Base-by-base conservation (phyloP, 2,329 filamentous ascomycete genomes). In the Colletotrichum australisinense region DNA sequence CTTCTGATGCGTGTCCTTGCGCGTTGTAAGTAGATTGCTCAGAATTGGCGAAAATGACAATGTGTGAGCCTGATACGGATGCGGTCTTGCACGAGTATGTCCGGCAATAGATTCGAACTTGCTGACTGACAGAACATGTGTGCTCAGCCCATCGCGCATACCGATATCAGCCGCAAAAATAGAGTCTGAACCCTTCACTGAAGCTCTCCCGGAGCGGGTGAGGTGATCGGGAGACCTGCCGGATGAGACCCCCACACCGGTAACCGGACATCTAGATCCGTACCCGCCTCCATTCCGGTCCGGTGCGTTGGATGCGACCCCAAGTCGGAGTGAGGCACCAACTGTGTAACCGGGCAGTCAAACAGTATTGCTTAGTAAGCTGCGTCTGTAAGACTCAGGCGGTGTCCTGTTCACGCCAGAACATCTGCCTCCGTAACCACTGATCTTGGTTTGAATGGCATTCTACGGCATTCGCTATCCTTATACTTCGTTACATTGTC, bases 251-350 rank as follows among this genome's bases (percentile, higher is more conserved):
- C 63, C 64, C 19, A 57, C 28, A 12, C 22, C 49, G 14, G 58
- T 12, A 14, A 16, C 35, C 28, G 57, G 57, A 56, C 28, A 24
- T 26, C 11, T 22, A 53, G 12, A 53, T 16, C 38, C 56, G n/a
- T 58, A 52, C 28, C 68, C 38, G 60, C 32, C 55, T 56, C 11
- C 59, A 42, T 60, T 42, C 57, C 55, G 55, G 42, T 26, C 55
- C 62, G 63, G 30, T 38, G n/a, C 24, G 30, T 32, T 22, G 22
- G 30, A 32, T 55, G 55, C 56, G 19, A 60, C 52, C 14, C 7
- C 26, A 32, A 42, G 32, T 28, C 19, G 55, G 16, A 42, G 24
- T 52, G 32, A 12, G 57, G 9, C 14, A 22, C 38, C 24, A 22
- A 42, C 14, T 19, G 38, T 42, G 49, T 49, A 26, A 42, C n/a